These are phyloP conservation scores for Suzukiozyma palmioleophila DNA, from an alignment of 1,139 yeast species.

Conservation along the genomic window DNA sequence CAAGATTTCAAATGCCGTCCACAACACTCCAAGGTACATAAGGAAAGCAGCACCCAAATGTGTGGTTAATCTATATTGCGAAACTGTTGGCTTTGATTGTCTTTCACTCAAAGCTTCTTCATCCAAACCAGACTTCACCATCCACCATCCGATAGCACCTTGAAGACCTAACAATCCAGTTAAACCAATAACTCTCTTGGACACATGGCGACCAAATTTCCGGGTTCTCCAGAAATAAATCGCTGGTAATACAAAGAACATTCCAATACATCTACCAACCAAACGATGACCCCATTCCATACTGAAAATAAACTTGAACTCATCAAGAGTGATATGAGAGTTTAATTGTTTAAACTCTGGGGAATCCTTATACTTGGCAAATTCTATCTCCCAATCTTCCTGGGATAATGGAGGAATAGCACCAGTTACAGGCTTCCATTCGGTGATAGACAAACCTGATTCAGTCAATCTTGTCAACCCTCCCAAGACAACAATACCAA, in stretches of 20 bases:
- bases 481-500: conserved; percentile 94
- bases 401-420: conserved; percentile 80
- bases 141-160: conserved; percentile 99
- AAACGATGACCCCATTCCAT: conserved; percentile 99
- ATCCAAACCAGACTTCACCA: conserved; percentile 95
- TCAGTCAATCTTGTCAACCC: conserved; percentile 95
- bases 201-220: conserved; percentile 65
- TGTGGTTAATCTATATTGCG: conserved; percentile 90
- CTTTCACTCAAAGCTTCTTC: conserved; percentile 75
- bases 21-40: conserved; percentile 82
- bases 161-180: conserved; percentile 82
- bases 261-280: conserved; percentile 87
- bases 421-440: conserved; percentile 98
- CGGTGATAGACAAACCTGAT: conserved; percentile 93
- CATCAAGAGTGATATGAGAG: conserved; percentile 86
- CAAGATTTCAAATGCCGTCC: conserved; percentile 82
- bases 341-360: conserved; percentile 91
- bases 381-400: conserved; percentile 82
- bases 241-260: conserved; percentile 80
- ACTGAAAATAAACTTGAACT: conserved; percentile 88
- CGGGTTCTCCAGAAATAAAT: conserved; percentile 68
- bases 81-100: conserved; percentile 89
- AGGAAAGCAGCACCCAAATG: conserved; percentile 92
- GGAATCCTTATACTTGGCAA: conserved; percentile 70
- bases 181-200: conserved; percentile 64